Evolutionary conservation across 257 asterid genomes (phyloP).

Genomic region (Solanum ahanhuiri): DNA sequence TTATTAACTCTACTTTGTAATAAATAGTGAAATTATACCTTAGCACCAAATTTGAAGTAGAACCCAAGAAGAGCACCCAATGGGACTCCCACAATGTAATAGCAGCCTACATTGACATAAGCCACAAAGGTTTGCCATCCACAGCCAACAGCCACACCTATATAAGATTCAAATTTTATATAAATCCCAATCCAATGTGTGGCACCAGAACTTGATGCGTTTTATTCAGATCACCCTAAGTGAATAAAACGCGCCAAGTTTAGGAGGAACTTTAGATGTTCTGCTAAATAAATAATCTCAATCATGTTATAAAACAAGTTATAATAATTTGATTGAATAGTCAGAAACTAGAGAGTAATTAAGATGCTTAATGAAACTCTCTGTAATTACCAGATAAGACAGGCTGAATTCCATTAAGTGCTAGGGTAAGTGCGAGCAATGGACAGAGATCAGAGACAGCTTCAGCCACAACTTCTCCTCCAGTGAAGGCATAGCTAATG

Average conservation of each 20-base stretch:
- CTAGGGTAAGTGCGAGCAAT: slow-evolving; percentile 20
- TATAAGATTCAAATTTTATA: not conserved
- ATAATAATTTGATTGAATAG: not conserved
- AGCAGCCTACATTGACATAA: slow-evolving; percentile 26
- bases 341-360: not conserved
- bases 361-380: not conserved
- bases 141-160: slow-evolving; percentile 41
- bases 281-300: not conserved
- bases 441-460: slow-evolving; percentile 35
- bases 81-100: slow-evolving; percentile 28
- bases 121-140: slow-evolving; percentile 40
- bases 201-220: not conserved
- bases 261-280: not conserved
- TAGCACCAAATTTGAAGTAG: slow-evolving; percentile 23
- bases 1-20: not conserved
- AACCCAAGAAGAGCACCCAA: slow-evolving; percentile 20
- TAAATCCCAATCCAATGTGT: not conserved
- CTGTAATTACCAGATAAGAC: slow-evolving; percentile 24
- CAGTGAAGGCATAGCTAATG: slow-evolving; percentile 28
- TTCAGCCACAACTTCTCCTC: slow-evolving; percentile 24
- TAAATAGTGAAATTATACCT: slow-evolving; percentile 5
- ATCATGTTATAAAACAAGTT: not conserved
- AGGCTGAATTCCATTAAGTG: slow-evolving; percentile 31
- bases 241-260: not conserved
- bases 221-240: not conserved